Conservation (phyloP, 2,329 filamentous ascomycete species). For the Aspergillus sp. region DNA sequence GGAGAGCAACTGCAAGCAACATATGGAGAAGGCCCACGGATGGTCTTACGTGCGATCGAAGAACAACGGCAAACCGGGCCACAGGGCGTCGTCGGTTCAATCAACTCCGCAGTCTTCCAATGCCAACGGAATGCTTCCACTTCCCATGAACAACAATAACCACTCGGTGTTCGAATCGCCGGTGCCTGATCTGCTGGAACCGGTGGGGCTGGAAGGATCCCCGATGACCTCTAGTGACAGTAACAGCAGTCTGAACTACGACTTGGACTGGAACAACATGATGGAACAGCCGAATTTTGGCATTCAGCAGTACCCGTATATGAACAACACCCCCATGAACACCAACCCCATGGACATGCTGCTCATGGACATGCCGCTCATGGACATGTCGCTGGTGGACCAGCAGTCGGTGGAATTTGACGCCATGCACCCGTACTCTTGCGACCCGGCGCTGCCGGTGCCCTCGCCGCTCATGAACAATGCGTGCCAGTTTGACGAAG, state of each 20-base stretch:
- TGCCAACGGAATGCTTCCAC: constrained; percentile 18
- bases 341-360: no score
- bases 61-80: constrained; percentile 65
- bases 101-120: constrained; percentile 52
- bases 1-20: constrained; percentile 94
- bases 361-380: constrained; percentile 15
- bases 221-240: constrained; percentile 15
- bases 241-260: constrained; percentile 10
- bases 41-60: constrained; percentile 90
- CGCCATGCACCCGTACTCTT: constrained; percentile 10
- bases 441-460: constrained; percentile 11
- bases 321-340: no score
- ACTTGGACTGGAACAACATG: constrained; percentile 18
- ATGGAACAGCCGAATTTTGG: constrained; percentile 10
- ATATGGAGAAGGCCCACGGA: constrained; percentile 94
- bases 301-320: background rate
- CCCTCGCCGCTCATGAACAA: constrained; percentile 14
- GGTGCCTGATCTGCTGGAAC: constrained; percentile 15
- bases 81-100: constrained; percentile 34
- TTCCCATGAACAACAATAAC: constrained; percentile 17
- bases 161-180: constrained; percentile 17
- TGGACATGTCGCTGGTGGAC: constrained; percentile 19
- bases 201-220: constrained; percentile 15
- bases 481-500: constrained; percentile 18
- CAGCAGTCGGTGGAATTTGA: constrained; percentile 9